Evolutionary conservation across 139 green algal genomes (phyloP), one percentile per base, ranked within the genome.

Genomic region (Chlamydomonas schloesseri): DNA sequence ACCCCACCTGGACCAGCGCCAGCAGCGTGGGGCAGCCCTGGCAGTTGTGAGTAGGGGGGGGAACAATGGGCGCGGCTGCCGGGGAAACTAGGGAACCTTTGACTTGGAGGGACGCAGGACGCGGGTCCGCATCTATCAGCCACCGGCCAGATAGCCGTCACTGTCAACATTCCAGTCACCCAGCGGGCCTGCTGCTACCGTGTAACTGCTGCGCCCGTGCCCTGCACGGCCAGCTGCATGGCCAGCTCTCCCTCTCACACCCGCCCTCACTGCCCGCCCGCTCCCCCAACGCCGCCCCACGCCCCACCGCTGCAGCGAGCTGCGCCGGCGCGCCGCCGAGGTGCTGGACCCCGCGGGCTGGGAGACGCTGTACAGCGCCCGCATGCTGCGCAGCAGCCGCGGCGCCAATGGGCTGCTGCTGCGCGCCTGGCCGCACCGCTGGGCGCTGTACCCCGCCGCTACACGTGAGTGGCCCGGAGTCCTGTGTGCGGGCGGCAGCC

Each of bases 401-500:
- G 83, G 83, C 3, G 64, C 73, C 26, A 57, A 71, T 37, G 83
- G 83, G 10, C 24, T 88, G 64, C 55, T 88, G 50, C 65, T 68
- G 50, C 62, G 83, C 8, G 83, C 50, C 65, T 88, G 83, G 83
- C 83, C 83, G 42, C 64, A 75, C 47, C 83, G 73, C 24, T 88
- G 73, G 73, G 57, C 68, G 65, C 26, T 88, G 31, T 83, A 88
- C 69, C 73, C 83, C 21, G 34, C 65, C 0, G 73, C 67, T 0
- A 69, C 73, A 62, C 72, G 83, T 88, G 53, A 78, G 73, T 46
- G 60, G 74, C 8, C 6, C 5, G 50, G 50, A 2, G 26, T 5
- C 29, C 1, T n/a, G 50, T 53, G 53, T 20, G 73, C 8, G 34
- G 36, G 21, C 10, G 36, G 34, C 8, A 34, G 42, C 46, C 42